These are phyloP conservation scores for Komagataella kurtzmanii DNA, from an alignment of 805 yeast species.

Conservation along the genomic window DNA sequence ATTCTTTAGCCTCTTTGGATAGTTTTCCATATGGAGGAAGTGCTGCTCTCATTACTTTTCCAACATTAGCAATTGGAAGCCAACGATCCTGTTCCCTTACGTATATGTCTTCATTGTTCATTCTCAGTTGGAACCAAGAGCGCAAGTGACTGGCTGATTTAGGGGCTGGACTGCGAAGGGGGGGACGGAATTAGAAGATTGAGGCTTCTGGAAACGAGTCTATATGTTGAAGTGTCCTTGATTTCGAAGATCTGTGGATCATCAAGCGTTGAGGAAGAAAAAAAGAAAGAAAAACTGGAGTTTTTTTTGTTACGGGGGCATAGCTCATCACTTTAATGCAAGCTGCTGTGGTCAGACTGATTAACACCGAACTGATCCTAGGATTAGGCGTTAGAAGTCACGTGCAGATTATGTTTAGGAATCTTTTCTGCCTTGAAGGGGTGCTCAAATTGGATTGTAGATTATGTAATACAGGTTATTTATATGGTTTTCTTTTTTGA, in stretches of 20 bases:
- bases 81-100: constrained; percentile 47
- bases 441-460: not conserved
- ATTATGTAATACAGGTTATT: not conserved
- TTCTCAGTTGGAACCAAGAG: not conserved
- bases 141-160: not conserved
- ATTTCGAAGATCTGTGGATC: not conserved
- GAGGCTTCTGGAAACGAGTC: not conserved
- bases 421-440: not conserved
- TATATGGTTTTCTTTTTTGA: not conserved
- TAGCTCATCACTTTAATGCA: not conserved
- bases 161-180: not conserved
- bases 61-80: constrained; percentile 53
- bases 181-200: not conserved
- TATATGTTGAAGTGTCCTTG: not conserved
- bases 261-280: not conserved
- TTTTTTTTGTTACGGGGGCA: not conserved
- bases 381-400: not conserved
- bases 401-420: not conserved
- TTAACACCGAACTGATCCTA: not conserved
- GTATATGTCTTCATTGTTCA: constrained; percentile 23
- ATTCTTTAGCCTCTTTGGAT: constrained; percentile 68
- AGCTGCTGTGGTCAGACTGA: not conserved
- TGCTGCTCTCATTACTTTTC: constrained; percentile 64
- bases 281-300: not conserved
- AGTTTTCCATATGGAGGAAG: constrained; percentile 63